Evolutionary conservation across 345 rosid genomes (phyloP).

Genomic region (Kernera saxatilis): DNA sequence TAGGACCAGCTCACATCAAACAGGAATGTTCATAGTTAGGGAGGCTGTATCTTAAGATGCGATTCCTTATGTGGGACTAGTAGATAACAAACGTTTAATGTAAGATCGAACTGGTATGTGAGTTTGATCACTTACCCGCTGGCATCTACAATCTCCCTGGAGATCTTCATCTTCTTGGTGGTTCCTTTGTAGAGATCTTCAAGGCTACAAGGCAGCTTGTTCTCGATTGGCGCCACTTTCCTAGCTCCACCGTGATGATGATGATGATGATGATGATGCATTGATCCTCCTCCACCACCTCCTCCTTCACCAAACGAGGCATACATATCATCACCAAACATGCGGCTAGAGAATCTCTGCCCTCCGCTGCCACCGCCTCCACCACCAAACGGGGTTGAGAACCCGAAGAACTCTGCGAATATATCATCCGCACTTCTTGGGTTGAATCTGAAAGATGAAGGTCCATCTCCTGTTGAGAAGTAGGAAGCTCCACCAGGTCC

Average conservation of each 20-base stretch:
- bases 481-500: conserved; percentile 58
- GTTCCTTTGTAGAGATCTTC: conserved; percentile 57
- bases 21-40: neutral
- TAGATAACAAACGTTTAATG: neutral
- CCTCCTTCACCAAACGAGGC: conserved; percentile 51
- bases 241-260: conserved; percentile 30
- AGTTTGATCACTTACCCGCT: conserved; percentile 41
- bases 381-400: conserved; percentile 48
- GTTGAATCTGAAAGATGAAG: conserved; percentile 57
- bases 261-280: conserved; percentile 30
- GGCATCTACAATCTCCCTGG: conserved; percentile 44
- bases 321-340: conserved; percentile 61
- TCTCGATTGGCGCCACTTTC: conserved; percentile 49
- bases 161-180: conserved; percentile 65
- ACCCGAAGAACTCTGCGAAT: conserved; percentile 71
- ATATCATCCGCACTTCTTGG: conserved; percentile 65
- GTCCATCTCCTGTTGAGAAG: conserved; percentile 68
- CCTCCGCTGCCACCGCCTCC: conserved; percentile 39
- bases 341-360: conserved; percentile 44
- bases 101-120: neutral
- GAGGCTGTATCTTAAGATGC: neutral
- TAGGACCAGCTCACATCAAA: neutral
- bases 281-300: conserved; percentile 32
- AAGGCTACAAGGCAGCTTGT: conserved; percentile 51
- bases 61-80: neutral